phyloP scores from a whole-genome alignment of 306 rosid species.

The Arachis stenosperma region DNA sequence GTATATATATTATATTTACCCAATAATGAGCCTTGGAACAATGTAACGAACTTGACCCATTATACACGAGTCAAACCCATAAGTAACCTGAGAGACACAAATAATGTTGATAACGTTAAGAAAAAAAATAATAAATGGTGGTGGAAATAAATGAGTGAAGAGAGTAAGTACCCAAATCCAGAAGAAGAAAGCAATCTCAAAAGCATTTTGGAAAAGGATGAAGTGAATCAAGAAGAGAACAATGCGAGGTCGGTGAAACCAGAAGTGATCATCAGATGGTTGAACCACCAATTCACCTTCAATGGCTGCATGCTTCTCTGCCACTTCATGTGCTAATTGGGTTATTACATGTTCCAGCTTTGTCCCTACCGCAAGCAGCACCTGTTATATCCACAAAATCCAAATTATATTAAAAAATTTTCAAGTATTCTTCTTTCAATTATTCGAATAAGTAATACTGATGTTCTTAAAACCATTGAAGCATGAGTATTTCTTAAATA shows the following conservation, averaged over 20 bases:
- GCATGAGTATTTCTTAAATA: no score
- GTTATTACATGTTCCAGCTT: slow-evolving; percentile 79
- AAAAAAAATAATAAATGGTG: neutral
- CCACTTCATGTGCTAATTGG: slow-evolving; percentile 89
- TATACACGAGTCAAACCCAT: slow-evolving; percentile 78
- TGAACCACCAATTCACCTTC: slow-evolving; percentile 80
- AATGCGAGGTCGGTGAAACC: slow-evolving; percentile 72
- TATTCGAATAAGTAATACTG: no score
- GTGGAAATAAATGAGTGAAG: neutral
- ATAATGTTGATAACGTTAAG: neutral
- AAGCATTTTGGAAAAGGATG: slow-evolving; percentile 94
- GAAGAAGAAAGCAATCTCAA: slow-evolving; percentile 85
- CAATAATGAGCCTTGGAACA: slow-evolving; percentile 77
- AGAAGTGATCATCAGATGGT: slow-evolving; percentile 89
- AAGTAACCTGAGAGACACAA: slow-evolving; percentile 55
- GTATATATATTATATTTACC: slow-evolving; percentile 48
- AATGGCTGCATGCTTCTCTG: slow-evolving; percentile 79
- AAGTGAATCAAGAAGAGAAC: slow-evolving; percentile 87
- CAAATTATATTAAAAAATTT: no score
- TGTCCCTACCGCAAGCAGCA: slow-evolving; percentile 88
- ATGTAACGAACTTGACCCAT: slow-evolving; percentile 73
- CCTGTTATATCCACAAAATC: slow-evolving; percentile 42
- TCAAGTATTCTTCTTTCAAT: no score
- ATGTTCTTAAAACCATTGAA: no score
- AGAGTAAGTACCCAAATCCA: slow-evolving; percentile 70